Conservation (phyloP, 1,139 yeast species). For the Candida pseudoviswanathii region DNA sequence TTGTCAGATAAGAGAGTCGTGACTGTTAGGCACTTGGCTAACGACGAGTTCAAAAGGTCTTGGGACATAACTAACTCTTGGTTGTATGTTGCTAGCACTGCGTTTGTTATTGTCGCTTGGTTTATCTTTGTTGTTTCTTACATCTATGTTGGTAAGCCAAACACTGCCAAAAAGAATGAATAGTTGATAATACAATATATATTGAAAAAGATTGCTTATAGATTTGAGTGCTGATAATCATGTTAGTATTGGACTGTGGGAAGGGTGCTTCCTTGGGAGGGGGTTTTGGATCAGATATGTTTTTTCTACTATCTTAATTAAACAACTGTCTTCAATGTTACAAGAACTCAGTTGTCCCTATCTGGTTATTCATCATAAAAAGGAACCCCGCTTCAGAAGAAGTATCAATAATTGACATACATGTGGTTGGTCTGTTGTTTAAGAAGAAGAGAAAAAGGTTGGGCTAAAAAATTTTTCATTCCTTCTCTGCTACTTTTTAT, state of each 20-base stretch:
- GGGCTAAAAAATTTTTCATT: background rate
- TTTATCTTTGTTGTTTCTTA: conserved; percentile 69
- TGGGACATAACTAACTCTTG: conserved; percentile 94
- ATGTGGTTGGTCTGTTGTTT: background rate
- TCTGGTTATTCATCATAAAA: conserved; percentile 23
- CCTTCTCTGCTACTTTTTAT: background rate
- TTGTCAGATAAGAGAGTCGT: conserved; percentile 68
- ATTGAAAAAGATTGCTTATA: background rate
- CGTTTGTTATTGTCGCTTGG: conserved; percentile 75
- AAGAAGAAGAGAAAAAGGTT: background rate
- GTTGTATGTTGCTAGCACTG: conserved; percentile 80
- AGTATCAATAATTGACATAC: conserved; percentile 3
- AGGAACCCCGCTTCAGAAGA: background rate
- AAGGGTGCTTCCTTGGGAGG: background rate
- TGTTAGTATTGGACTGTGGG: background rate
- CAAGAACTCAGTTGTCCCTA: conserved; percentile 42
- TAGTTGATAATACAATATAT: conserved; percentile 14
- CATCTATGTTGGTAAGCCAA: conserved; percentile 46
- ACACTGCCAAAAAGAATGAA: conserved; percentile 33
- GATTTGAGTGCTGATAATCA: background rate
- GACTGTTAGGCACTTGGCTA: conserved; percentile 91
- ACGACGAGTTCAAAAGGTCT: conserved; percentile 91
- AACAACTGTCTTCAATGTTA: conserved; percentile 21
- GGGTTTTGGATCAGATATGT: conserved; percentile 14
- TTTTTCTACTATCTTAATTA: conserved; percentile 19